Base-by-base conservation (phyloP, 139 green algal species). In the Coelastrella sp. region DNA sequence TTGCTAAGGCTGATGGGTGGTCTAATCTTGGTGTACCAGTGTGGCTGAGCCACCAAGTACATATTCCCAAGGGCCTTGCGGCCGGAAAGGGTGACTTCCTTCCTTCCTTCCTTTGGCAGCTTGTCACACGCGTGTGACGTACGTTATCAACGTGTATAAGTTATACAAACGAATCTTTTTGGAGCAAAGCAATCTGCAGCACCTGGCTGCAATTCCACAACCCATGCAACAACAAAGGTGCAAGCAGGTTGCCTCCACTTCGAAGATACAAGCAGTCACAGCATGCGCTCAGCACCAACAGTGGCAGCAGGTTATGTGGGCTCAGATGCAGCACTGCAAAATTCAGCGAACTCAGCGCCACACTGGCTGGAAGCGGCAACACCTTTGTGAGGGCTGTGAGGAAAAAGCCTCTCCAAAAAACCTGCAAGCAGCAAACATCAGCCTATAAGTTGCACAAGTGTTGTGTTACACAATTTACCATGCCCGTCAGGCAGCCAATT, bases 381-480 rank as follows among this genome's bases (percentile, higher is more conserved):
- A 95, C 93, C 22, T 88, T 88, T 0, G 91, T 93, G 15, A 94
- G 78, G 7, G 93, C 93, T 6, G 91, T 89, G 25, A 95, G 82
- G 86, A 95, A 93, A 89, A 95, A 95, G 56, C 93, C 91, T 24
- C 93, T 89, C 93, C 93, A 95, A 58, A 95, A 95, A 0, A 88
- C 85, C 93, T 95, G 91, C 8, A 57, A 19, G 25, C 17, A 65
- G 20, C 58, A 56, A 70, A 63, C 80, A 84, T 49, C 35, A 49
- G 3, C 1, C 35, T 49, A 5, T 49, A 49, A 49, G 35, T 49
- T 49, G 3, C 35, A 49, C 35, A n/a, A n/a, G 35, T 49, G 35
- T 49, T n/a, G n/a, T n/a, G n/a, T n/a, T n/a, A n/a, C n/a, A n/a
- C n/a, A n/a, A n/a, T n/a, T n/a, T 49, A 49, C 35, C 35, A 49